A percentile compares a stretch with the other conserved stretches of the same genome.
Evolutionary conservation across 2,329 filamentous ascomycete species (phyloP).

Genomic region (Rhynchosporium graminicola): DNA sequence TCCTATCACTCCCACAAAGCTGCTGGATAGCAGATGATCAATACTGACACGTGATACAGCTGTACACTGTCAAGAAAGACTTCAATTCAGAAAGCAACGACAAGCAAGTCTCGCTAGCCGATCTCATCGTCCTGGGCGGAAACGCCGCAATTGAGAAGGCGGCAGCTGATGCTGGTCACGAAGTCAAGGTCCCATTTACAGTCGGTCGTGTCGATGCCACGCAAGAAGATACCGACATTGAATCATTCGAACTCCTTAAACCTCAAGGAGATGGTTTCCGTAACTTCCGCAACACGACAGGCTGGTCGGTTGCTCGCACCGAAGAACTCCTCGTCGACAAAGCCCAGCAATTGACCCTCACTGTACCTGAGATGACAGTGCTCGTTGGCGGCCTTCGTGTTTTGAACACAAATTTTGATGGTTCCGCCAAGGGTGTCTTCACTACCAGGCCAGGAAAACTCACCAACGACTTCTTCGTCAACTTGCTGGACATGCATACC

Average conservation of each 20-base stretch:
- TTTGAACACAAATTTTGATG: constrained; percentile 58
- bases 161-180: constrained; percentile 34
- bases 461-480: constrained; percentile 63
- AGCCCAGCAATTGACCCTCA: constrained; percentile 56
- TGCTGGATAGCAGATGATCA: not conserved
- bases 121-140: constrained; percentile 60
- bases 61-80: constrained; percentile 49
- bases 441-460: constrained; percentile 56
- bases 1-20: not conserved
- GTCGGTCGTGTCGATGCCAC: constrained; percentile 58
- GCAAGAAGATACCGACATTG: constrained; percentile 55
- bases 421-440: constrained; percentile 54
- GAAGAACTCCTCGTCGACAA: constrained; percentile 59
- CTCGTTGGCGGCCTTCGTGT: constrained; percentile 58
- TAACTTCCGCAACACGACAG: constrained; percentile 53
- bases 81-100: constrained; percentile 51
- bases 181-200: constrained; percentile 53
- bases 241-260: constrained; percentile 56
- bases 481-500: constrained; percentile 57
- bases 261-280: constrained; percentile 59
- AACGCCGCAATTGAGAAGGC: constrained; percentile 58
- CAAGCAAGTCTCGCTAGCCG: constrained; percentile 60
- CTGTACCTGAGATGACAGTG: constrained; percentile 56
- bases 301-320: constrained; percentile 50
- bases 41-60: constrained; percentile 19